phyloP scores from a whole-genome alignment of 768 basidiomycete genomes.

The Agrocybe praecox region DNA sequence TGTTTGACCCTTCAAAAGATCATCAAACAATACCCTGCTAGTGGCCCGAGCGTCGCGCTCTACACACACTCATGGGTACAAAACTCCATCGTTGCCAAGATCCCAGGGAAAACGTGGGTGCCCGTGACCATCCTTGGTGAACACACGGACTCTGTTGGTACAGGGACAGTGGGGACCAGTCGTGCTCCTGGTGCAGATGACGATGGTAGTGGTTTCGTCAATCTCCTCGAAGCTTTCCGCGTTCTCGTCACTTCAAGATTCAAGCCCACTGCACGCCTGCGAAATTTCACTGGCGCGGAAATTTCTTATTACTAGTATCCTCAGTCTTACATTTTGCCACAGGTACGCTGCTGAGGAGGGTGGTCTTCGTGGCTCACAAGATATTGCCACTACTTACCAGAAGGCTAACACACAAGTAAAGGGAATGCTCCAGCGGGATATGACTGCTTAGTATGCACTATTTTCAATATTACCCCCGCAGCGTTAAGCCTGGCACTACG shows the following conservation, averaged over 20 bases:
- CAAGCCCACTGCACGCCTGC: slow-evolving; percentile 37
- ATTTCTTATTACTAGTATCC: not conserved
- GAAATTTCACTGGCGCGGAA: slow-evolving; percentile 45
- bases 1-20: slow-evolving; percentile 15
- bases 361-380: slow-evolving; percentile 51
- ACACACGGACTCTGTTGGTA: slow-evolving; percentile 43
- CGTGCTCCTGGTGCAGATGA: slow-evolving; percentile 52
- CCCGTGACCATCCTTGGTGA: slow-evolving; percentile 38
- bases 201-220: slow-evolving; percentile 44
- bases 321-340: slow-evolving; percentile 34
- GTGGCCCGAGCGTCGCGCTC: slow-evolving; percentile 22
- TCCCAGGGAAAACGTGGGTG: slow-evolving; percentile 28
- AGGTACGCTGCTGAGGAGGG: slow-evolving; percentile 47
- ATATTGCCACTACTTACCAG: slow-evolving; percentile 52
- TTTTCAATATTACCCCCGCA: slow-evolving; percentile 23
- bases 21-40: slow-evolving; percentile 20
- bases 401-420: slow-evolving; percentile 39
- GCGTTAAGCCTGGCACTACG: slow-evolving; percentile 44
- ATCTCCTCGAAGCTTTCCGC: slow-evolving; percentile 42
- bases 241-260: slow-evolving; percentile 35
- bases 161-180: slow-evolving; percentile 29
- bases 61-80: slow-evolving; percentile 35
- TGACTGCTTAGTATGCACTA: slow-evolving; percentile 38
- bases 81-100: slow-evolving; percentile 33
- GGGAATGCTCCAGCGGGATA: slow-evolving; percentile 48